phyloP scores from a whole-genome alignment of 306 rosid genomes.

The Dalbergia cultrata region DNA sequence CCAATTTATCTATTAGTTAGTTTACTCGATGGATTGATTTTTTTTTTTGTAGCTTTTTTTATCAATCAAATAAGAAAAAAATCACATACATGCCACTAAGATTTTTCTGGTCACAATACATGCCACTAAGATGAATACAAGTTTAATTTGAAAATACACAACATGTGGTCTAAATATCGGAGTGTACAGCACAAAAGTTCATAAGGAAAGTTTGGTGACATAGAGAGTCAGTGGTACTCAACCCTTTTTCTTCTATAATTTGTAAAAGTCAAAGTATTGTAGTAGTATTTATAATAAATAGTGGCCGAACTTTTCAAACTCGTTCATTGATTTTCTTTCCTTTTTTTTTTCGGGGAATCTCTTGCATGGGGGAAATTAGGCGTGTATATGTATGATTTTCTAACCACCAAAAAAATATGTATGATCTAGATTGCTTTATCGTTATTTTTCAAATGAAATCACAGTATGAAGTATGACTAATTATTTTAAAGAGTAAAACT shows the following conservation, averaged over 20 bases:
- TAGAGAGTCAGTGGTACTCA: slow-evolving; percentile 11
- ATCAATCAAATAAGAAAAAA: not conserved
- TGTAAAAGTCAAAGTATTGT: slow-evolving; percentile 35
- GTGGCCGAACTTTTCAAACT: slow-evolving; percentile 42
- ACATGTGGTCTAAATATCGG: slow-evolving; percentile 13
- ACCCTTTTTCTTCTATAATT: not conserved
- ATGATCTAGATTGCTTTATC: not conserved
- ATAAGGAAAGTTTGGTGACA: slow-evolving; percentile 22
- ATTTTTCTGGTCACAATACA: too few relatives aligned
- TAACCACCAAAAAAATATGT: not conserved
- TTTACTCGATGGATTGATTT: not conserved
- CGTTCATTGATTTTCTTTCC: not conserved
- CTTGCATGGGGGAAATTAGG: slow-evolving; percentile 12
- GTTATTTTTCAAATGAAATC: too few relatives aligned
- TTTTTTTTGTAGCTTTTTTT: not conserved
- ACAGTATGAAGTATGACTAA: too few relatives aligned
- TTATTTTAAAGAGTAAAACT: too few relatives aligned
- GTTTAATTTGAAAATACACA: not conserved
- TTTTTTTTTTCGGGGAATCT: not conserved
- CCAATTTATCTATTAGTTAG: not conserved
- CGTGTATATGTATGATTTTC: slow-evolving; percentile 17
- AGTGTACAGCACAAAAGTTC: not conserved
- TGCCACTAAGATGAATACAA: not conserved
- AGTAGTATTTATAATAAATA: not conserved
- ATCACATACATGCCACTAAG: not conserved